Evolutionary conservation across 2,329 filamentous ascomycete species (phyloP), one percentile per base, ranked within the genome.

Genomic region (Penicillium vulpinum): DNA sequence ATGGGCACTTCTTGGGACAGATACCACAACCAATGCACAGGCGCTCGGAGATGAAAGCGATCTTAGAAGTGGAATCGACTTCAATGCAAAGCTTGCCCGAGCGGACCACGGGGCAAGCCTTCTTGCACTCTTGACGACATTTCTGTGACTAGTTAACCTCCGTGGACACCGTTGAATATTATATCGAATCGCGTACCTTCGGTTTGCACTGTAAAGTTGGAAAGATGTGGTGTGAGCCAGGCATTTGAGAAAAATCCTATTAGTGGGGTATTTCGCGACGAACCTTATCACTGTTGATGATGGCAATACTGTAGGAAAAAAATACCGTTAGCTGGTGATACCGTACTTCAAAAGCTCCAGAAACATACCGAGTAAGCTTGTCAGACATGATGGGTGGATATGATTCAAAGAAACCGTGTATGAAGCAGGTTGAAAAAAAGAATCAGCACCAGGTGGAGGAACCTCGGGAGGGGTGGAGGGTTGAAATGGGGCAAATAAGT

Each of bases 51-150:
- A 99, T 96, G 83, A 97, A 99, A 75, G 94, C 94, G 69, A 99
- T 93, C 73, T 93, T 93, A 65, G 93, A 95, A 57, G 90, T 85
- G 62, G 90, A 81, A 51, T 85, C 83, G 70, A 99, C 95, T 82
- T 99, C 93, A 75, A 97, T 97, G 79, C 92, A 96, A 66, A 95
- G 87, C 83, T 97, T 97, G 78, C 94, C 94, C 59, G 92, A 96
- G 71, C 93, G 90, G 67, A 99, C 94, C 62, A 99, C 94, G 29
- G 95, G 92, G 77, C 94, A 99, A 29, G 92, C 93, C 78, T 97
- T 97, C 78, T 97, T 97, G 85, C 94, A 99, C 79, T 99, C 94
- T 81, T 97, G 93, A 67, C 93, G 88, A 78, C 94, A 97, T 91
- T 97, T 97, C 89, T 92, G 71, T 64, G 67, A 46, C 61, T 47